Conservation (phyloP, 305 asterid genomes). For the Vinca major region DNA sequence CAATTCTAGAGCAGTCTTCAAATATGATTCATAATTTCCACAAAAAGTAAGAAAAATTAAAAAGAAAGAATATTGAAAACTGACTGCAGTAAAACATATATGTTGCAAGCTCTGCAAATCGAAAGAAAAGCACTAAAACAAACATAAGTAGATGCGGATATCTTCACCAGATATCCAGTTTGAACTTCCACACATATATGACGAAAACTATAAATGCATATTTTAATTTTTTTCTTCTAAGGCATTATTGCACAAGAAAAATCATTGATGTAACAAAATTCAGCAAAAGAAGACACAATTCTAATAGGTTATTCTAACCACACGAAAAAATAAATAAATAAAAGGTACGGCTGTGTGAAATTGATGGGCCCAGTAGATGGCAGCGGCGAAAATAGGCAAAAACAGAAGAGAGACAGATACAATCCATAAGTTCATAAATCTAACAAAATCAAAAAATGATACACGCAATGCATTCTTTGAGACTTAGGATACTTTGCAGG, state of each 20-base stretch:
- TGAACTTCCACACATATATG: neutral
- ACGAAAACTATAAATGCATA: neutral
- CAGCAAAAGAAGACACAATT: neutral
- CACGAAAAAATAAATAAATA: too few relatives aligned
- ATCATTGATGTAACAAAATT: neutral
- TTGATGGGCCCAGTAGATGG: neutral
- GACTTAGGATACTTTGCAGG: neutral
- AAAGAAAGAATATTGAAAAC: neutral
- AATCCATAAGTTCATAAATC: neutral
- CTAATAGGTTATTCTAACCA: neutral
- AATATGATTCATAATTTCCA: neutral
- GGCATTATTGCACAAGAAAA: neutral
- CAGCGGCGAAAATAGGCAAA: neutral
- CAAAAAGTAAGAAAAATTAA: neutral
- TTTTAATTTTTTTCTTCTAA: neutral
- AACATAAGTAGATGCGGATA: neutral
- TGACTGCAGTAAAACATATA: neutral
- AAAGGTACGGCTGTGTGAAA: too few relatives aligned
- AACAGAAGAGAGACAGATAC: neutral
- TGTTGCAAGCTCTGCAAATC: neutral
- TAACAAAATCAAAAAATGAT: neutral
- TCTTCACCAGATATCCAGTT: neutral
- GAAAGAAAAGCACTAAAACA: neutral
- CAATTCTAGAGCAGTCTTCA: neutral
- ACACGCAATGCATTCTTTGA: neutral